phyloP scores from a whole-genome alignment of 768 basidiomycete genomes.

The Wakefieldia striispora region DNA sequence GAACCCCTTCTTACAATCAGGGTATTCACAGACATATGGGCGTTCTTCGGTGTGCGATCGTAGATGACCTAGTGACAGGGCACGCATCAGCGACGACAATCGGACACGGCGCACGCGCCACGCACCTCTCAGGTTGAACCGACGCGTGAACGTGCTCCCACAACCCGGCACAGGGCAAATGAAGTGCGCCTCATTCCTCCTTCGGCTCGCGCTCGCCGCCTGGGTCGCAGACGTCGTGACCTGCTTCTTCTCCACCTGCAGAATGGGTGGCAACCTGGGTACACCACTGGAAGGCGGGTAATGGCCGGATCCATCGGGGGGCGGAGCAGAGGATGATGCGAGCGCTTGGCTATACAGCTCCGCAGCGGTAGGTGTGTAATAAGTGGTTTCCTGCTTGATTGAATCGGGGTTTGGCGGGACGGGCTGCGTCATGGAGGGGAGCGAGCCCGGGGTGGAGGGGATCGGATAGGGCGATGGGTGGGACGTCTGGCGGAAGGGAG shows the following conservation, averaged over 20 bases:
- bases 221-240: conserved; percentile 95
- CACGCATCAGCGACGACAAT: conserved; percentile 8
- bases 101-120: conserved; percentile 3
- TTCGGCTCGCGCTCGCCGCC: conserved; percentile 82
- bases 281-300: conserved; percentile 33
- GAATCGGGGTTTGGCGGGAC: conserved; percentile 21
- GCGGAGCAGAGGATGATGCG: conserved; percentile 28
- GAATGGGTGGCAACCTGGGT: conserved; percentile 73
- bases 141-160: conserved; percentile 94
- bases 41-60: conserved; percentile 95
- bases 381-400: conserved; percentile 42
- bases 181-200: conserved; percentile 90
- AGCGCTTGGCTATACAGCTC: conserved; percentile 53
- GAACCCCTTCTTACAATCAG: conserved; percentile 93
- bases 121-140: conserved; percentile 83
- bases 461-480: conserved; percentile 39
- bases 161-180: conserved; percentile 93
- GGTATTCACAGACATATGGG: conserved; percentile 91
- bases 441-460: conserved; percentile 30
- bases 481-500: conserved; percentile 38
- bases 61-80: conserved; percentile 64
- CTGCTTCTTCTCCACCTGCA: conserved; percentile 91
- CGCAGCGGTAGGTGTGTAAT: conserved; percentile 51
- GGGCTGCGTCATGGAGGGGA: conserved; percentile 27
- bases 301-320: conserved; percentile 24